Base-by-base conservation (phyloP, 768 basidiomycete genomes). In the Tulasnella sp. region DNA sequence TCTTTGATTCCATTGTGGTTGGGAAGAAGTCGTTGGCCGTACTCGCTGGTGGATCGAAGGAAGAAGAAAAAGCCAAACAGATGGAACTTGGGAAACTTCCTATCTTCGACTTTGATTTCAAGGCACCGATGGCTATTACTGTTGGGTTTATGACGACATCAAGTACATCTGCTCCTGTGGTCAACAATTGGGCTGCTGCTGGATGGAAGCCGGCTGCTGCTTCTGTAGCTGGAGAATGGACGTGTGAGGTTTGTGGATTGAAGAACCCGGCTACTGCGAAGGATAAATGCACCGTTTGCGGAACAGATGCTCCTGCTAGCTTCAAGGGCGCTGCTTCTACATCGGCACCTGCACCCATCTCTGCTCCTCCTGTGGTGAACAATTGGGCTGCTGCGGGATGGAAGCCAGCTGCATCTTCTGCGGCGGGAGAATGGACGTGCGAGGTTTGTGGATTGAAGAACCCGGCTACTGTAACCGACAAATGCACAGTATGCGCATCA, bases 171-270 rank as follows among this genome's bases (percentile, higher is more conserved):
- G 12, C 24, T 28, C 15, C 48, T 34, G 65, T 68, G 35, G 67
- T 67, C 28, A 83, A 82, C 57, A 68, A 81, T 58, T 83, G 76
- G 73, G 67, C 71, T 1, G 78, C 76, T 8, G 78, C 78, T 0
- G 81, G 78, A 3, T 61, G 74, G 48, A 78, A 73, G 56, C 72
- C 75, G 16, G 20, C 53, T 25, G 47, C 55, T 40, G 35, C 47
- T 24, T 35, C 48, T 8, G 32, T 33, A 28, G 27, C 53, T 40
- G 63, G 57, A 19, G 58, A 55, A n/a, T 85, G 83, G 83, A 73
- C 57, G 13, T 86, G 83, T 60, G 64, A 62, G 0, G 57, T 62
- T 3, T 87, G 84, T 54, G 66, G 64, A 60, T 58, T 71, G 31
- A 58, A 60, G 43, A 74, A 70, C 48, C 60, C 69, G 3, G 64